Evolutionary conservation across 495 filamentous ascomycete species (phyloP).

Genomic region (Penicillium turbatum): DNA sequence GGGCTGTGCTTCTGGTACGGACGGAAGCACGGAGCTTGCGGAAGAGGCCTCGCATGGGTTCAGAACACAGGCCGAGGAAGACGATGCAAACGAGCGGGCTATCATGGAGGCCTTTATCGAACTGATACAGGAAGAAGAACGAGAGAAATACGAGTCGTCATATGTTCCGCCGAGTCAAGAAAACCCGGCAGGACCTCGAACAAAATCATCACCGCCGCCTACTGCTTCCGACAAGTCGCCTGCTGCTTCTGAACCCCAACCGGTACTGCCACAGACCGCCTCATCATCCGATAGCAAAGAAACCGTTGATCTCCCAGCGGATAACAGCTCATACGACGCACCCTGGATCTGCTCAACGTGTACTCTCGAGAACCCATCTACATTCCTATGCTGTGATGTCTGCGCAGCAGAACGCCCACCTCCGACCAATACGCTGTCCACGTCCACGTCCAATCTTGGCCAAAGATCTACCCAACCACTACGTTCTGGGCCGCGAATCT

Average conservation of each 20-base stretch:
- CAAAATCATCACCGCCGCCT: conserved; percentile 21
- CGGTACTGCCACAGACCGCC: background rate
- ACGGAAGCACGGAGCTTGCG: conserved; percentile 53
- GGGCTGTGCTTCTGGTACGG: conserved; percentile 72
- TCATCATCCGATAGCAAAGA: background rate
- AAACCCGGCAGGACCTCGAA: conserved; percentile 54
- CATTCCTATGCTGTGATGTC: conserved; percentile 70
- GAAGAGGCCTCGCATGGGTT: conserved; percentile 72
- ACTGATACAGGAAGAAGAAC: conserved; percentile 79
- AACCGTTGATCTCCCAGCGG: conserved; percentile 15
- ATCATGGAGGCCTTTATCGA: conserved; percentile 86
- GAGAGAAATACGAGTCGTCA: conserved; percentile 60
- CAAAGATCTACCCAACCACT: background rate
- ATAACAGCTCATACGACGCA: conserved; percentile 29
- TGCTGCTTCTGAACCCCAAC: conserved; percentile 5
- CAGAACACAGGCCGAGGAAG: conserved; percentile 78
- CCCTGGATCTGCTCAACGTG: conserved; percentile 76
- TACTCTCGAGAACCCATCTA: conserved; percentile 74
- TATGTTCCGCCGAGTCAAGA: conserved; percentile 62
- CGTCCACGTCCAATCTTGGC: conserved; percentile 2
- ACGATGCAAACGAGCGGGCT: conserved; percentile 85
- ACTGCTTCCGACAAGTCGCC: conserved; percentile 9
- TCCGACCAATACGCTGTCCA: conserved; percentile 20
- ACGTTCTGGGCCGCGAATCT: conserved; percentile 11
- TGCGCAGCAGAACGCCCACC: conserved; percentile 64